Evolutionary conservation across 345 rosid genomes (phyloP), one percentile per base, ranked within the genome.

Genomic region (Eucalyptus leucophloia): DNA sequence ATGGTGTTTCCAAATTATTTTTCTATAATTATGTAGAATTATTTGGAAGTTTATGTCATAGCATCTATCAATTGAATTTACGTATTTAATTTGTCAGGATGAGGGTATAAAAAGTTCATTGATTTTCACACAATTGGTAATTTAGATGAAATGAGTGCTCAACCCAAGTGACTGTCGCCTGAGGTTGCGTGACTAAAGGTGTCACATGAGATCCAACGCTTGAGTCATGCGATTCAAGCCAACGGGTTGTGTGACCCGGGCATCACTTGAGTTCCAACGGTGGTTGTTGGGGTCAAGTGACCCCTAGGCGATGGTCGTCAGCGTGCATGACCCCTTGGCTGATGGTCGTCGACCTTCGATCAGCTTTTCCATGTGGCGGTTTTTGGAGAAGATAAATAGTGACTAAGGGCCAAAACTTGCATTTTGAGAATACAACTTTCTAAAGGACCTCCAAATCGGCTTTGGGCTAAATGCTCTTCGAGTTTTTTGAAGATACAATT

Each of bases 241-340:
- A 53, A 53, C 0, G 1, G 1, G 58, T 53, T 53, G 11, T 0
- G 0, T 53, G 58, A 19, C 2, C 0, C 0, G 0, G 0, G 58
- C 58, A 53, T 53, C 58, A 53, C 26, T 53, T 21, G 58, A 53
- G 58, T 11, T 53, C 1, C 0, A 0, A 53, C 0, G 11, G 11
- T 0, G 0, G 4, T 53, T 1, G 1, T 21, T 53, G 24, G 24
- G 10, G 10, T 53, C 0, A 21, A 0, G 58, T 0, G 1, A 53
- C 10, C 58, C 54, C 26, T 0, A 19, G 5, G 58, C 2, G 2
- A 53, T 12, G 49, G 14, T 47, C 5, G 2, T 47, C 5, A 47
- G 14, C 14, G 1, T 4, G 49, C 14, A 4, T 13, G 49, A 47
- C 14, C 14, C 14, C 11, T 53, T 53, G 58, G 11, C 0, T 53